Percentiles rank a stretch among this genome's conserved stretches.
Conservation (phyloP, 176 grass and related monocot genomes). For the Carex cristatella region DNA sequence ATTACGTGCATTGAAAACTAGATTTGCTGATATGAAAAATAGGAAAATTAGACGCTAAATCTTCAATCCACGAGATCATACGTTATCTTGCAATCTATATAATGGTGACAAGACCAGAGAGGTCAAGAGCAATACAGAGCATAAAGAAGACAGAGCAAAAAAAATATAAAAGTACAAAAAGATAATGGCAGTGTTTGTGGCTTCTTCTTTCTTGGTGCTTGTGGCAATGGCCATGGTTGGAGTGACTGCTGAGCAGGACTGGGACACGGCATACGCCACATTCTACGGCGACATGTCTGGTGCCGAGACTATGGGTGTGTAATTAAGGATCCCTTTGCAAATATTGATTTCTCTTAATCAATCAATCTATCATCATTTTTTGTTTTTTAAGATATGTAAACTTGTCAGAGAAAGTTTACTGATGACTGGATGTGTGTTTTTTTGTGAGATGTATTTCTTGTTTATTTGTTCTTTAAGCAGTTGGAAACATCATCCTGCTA, state of each 20-base stretch:
- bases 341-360: neutral
- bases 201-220: slow-evolving; percentile 5
- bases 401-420: neutral
- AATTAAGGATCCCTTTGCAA: neutral
- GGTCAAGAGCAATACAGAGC: neutral
- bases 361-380: neutral
- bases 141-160: neutral
- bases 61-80: neutral
- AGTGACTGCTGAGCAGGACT: neutral
- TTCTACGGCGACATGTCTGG: slow-evolving; percentile 42
- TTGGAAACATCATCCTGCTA: neutral
- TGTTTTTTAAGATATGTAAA: neutral
- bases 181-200: slow-evolving; percentile 1
- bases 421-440: neutral
- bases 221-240: neutral
- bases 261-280: slow-evolving; percentile 32
- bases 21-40: slow-evolving; percentile 6
- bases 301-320: slow-evolving; percentile 26
- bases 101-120: neutral
- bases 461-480: neutral
- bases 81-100: neutral
- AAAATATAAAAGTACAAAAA: neutral
- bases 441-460: neutral
- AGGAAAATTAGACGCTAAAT: neutral
- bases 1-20: neutral